phyloP scores from a whole-genome alignment of 2,329 filamentous ascomycete genomes.

The Cephalotrichum gorgonifer region DNA sequence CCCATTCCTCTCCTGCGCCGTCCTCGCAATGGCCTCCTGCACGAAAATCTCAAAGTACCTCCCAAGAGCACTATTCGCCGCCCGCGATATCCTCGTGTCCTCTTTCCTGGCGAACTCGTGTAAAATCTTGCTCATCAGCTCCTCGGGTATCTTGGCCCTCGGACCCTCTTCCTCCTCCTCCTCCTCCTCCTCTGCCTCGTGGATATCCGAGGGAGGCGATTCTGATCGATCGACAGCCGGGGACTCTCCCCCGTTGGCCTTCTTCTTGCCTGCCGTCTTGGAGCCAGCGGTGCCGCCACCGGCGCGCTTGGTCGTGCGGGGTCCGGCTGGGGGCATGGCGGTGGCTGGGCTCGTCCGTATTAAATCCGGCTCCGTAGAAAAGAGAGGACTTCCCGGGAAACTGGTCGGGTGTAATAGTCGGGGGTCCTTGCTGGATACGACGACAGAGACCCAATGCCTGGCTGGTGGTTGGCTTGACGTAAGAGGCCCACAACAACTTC shows the following conservation, averaged over 20 bases:
- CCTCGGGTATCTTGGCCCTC: slow-evolving; percentile 51
- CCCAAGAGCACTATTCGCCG: slow-evolving; percentile 65
- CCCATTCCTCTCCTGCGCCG: slow-evolving; percentile 58
- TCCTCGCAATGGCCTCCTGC: slow-evolving; percentile 74
- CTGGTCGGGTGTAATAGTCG: too few relatives aligned
- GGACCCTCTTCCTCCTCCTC: slow-evolving; percentile 13
- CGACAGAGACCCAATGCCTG: too few relatives aligned
- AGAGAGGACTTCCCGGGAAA: too few relatives aligned
- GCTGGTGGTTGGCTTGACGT: too few relatives aligned
- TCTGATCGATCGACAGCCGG: neutral
- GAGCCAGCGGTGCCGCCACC: too few relatives aligned
- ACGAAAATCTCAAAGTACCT: slow-evolving; percentile 91
- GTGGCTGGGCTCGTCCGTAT: too few relatives aligned
- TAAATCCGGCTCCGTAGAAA: too few relatives aligned
- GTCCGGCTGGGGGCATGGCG: too few relatives aligned
- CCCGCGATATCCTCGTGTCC: slow-evolving; percentile 62
- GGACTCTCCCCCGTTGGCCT: neutral
- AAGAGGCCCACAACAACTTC: too few relatives aligned
- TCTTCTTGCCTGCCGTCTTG: too few relatives aligned
- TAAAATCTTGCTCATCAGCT: slow-evolving; percentile 65
- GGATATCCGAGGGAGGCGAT: neutral
- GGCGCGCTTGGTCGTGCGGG: too few relatives aligned
- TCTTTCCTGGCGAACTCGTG: slow-evolving; percentile 69
- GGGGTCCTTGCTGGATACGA: too few relatives aligned
- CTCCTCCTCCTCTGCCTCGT: slow-evolving; percentile 12